Conservation (phyloP, 352 stramenopile genomes). For the Globisporangium cylindrosporum region DNA sequence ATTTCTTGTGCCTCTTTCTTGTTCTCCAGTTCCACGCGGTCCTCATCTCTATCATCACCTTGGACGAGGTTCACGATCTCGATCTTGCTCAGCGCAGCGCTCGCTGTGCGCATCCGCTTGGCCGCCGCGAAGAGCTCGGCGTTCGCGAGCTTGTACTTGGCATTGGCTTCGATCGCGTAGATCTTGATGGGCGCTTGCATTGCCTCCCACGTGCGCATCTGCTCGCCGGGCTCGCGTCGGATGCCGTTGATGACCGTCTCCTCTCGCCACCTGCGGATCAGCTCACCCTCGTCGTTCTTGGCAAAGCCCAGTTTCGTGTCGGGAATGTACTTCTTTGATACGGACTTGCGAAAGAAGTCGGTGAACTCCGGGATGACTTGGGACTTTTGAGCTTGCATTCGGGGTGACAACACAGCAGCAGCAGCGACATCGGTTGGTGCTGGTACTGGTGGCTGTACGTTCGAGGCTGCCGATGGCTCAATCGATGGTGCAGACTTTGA, state of each 20-base stretch:
- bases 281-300: conserved; percentile 40
- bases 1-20: neutral
- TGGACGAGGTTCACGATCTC: neutral
- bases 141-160: conserved; percentile 44
- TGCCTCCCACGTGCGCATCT: conserved; percentile 62
- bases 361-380: conserved; percentile 64
- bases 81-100: conserved; percentile 6
- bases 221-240: conserved; percentile 28
- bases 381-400: neutral
- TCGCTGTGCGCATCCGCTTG: conserved; percentile 6
- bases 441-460: neutral
- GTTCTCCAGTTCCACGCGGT: neutral
- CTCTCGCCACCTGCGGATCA: conserved; percentile 67
- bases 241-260: conserved; percentile 47
- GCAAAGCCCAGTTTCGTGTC: conserved; percentile 62
- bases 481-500: conserved; percentile 1
- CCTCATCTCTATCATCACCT: neutral
- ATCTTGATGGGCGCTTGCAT: conserved; percentile 57
- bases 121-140: conserved; percentile 13
- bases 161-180: conserved; percentile 60
- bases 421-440: neutral
- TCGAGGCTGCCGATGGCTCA: neutral
- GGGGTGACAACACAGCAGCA: neutral
- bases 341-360: conserved; percentile 61
- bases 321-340: conserved; percentile 33